A percentile compares a stretch with the other conserved stretches of the same genome.
Conservation (phyloP, 805 yeast species). For the Kluyveromyces dobzhanskii region DNA sequence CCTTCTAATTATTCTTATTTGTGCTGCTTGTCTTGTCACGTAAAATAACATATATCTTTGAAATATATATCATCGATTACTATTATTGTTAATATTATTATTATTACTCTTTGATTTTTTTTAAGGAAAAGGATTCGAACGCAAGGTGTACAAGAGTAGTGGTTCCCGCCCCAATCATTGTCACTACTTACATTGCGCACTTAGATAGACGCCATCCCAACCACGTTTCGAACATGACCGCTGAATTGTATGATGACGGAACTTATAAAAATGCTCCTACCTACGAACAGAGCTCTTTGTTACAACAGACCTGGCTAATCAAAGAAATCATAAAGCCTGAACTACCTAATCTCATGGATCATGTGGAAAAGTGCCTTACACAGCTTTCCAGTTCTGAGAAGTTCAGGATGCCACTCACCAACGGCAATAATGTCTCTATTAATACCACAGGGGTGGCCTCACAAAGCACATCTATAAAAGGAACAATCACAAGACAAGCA, state of each 20-base stretch:
- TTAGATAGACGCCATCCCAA: no score
- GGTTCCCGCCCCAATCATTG: no score
- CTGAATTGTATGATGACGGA: slow-evolving; percentile 28
- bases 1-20: no score
- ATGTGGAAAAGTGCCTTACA: slow-evolving; percentile 34
- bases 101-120: no score
- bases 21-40: no score
- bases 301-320: slow-evolving; percentile 39
- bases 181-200: no score
- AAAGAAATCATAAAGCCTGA: slow-evolving; percentile 39
- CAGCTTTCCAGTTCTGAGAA: slow-evolving; percentile 32
- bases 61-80: no score
- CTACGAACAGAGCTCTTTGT: slow-evolving; percentile 11
- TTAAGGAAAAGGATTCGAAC: no score
- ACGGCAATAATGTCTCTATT: slow-evolving; percentile 5
- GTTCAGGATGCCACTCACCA: slow-evolving; percentile 46
- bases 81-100: no score
- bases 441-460: slow-evolving; percentile 5
- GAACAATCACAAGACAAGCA: slow-evolving; percentile 50
- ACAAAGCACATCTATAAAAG: slow-evolving; percentile 36
- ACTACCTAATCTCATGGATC: slow-evolving; percentile 39
- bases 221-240: slow-evolving; percentile 25
- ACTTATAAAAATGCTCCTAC: not conserved
- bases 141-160: no score
- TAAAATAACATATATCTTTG: no score